A percentile compares a stretch with the other conserved stretches of the same genome.
phyloP scores from a whole-genome alignment of 1,139 yeast species.

The Lodderomyces metapsilosis region DNA sequence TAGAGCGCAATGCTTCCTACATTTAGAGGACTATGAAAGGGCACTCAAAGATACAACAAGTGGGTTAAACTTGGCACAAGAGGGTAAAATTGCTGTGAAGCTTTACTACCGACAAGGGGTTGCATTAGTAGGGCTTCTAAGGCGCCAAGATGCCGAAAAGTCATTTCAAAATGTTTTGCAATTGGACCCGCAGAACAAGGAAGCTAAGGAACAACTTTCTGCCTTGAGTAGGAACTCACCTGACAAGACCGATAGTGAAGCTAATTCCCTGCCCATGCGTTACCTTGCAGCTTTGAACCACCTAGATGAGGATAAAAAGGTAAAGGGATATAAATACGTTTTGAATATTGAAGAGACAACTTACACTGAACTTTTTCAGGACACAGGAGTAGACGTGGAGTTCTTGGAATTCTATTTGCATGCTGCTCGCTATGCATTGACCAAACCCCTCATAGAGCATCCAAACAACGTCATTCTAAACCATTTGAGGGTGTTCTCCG shows the following conservation, averaged over 20 bases:
- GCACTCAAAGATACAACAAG: constrained; percentile 61
- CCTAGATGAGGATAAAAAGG: constrained; percentile 27
- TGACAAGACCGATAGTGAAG: too few species aligned
- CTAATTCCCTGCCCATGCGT: constrained; percentile 33
- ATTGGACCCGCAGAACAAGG: constrained; percentile 44
- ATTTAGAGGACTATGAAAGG: constrained; percentile 50
- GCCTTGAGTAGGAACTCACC: too few species aligned
- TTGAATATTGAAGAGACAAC: constrained; percentile 29
- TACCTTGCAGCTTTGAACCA: constrained; percentile 26
- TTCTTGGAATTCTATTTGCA: constrained; percentile 53
- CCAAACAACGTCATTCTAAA: constrained; percentile 20
- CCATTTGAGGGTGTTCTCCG: constrained; percentile 21
- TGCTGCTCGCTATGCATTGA: constrained; percentile 31
- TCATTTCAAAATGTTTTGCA: constrained; percentile 43
- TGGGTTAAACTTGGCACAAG: constrained; percentile 48
- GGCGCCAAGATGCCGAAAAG: constrained; percentile 28
- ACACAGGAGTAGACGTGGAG: constrained; percentile 55
- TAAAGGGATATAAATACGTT: constrained; percentile 41
- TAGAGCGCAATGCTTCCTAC: constrained; percentile 70
- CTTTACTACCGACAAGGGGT: constrained; percentile 57
- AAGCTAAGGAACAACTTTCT: constrained; percentile 29
- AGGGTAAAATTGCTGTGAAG: constrained; percentile 41
- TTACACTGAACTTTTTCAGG: constrained; percentile 34
- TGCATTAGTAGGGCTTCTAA: constrained; percentile 39
- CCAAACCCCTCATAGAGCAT: constrained; percentile 14